Percentiles rank a stretch among this genome's conserved stretches.
phyloP scores from a whole-genome alignment of 768 basidiomycete species.

The Russula virescens region DNA sequence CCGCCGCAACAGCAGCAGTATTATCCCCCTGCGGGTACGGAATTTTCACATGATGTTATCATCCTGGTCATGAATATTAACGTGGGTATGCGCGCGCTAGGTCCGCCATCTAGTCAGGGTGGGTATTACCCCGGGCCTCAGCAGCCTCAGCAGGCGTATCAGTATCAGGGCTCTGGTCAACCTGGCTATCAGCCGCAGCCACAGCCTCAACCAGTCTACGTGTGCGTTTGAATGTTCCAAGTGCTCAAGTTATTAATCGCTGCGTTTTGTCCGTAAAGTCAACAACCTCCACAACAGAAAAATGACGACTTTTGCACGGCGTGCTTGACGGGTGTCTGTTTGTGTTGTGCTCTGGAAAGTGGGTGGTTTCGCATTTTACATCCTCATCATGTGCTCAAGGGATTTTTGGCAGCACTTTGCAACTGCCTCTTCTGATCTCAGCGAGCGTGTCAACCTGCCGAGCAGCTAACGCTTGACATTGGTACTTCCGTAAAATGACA shows the following conservation, averaged over 20 bases:
- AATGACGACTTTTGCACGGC: constrained; percentile 49
- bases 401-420: constrained; percentile 51
- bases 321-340: constrained; percentile 56
- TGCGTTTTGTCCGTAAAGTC: constrained; percentile 32
- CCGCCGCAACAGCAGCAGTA: constrained; percentile 43
- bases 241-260: neutral
- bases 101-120: constrained; percentile 55
- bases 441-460: neutral
- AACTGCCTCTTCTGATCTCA: constrained; percentile 49
- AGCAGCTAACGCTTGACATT: neutral
- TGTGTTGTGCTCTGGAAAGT: constrained; percentile 77
- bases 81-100: constrained; percentile 27
- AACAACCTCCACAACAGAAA: constrained; percentile 46
- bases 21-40: constrained; percentile 48
- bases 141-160: constrained; percentile 69
- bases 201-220: constrained; percentile 75
- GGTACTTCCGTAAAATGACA: constrained; percentile 6
- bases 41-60: neutral
- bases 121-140: constrained; percentile 72
- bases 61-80: constrained; percentile 28
- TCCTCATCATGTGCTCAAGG: neutral
- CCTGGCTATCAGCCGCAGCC: constrained; percentile 51
- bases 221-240: constrained; percentile 43
- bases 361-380: constrained; percentile 27
- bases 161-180: constrained; percentile 39